Evolutionary conservation across 148 eudicot genomes (phyloP).

Genomic region (Camellia japonica): DNA sequence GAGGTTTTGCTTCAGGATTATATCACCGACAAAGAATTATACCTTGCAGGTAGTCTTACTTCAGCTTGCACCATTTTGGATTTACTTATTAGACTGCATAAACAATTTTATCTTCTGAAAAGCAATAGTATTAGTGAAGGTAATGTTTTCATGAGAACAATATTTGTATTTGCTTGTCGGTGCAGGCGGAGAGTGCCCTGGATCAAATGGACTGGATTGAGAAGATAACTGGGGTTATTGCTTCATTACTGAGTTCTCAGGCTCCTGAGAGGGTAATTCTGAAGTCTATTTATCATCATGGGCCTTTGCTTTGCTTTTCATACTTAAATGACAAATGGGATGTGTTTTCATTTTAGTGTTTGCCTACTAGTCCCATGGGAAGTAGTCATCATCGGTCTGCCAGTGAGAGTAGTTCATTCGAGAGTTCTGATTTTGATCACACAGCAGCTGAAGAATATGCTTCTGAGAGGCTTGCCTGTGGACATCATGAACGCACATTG

Average conservation of each 20-base stretch:
- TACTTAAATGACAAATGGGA: constrained; percentile 12
- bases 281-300: not conserved
- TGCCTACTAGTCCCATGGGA: constrained; percentile 74
- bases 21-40: constrained; percentile 94
- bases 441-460: constrained; percentile 63
- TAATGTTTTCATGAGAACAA: constrained; percentile 10
- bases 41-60: constrained; percentile 72
- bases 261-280: constrained; percentile 86
- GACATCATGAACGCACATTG: constrained; percentile 58
- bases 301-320: constrained; percentile 15
- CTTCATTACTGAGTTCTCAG: constrained; percentile 92
- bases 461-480: constrained; percentile 62
- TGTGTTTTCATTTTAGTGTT: constrained; percentile 55
- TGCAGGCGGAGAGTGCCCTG: constrained; percentile 95
- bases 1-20: constrained; percentile 94
- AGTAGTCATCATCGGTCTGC: constrained; percentile 82
- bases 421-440: constrained; percentile 89
- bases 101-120: not conserved
- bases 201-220: constrained; percentile 99
- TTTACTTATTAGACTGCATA: not conserved
- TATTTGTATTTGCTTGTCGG: constrained; percentile 21
- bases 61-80: constrained; percentile 13
- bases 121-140: constrained; percentile 1
- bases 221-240: constrained; percentile 97
- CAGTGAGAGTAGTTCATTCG: constrained; percentile 97